Conservation (phyloP, 1,139 yeast species). For the Geotrichum klebahnii region DNA sequence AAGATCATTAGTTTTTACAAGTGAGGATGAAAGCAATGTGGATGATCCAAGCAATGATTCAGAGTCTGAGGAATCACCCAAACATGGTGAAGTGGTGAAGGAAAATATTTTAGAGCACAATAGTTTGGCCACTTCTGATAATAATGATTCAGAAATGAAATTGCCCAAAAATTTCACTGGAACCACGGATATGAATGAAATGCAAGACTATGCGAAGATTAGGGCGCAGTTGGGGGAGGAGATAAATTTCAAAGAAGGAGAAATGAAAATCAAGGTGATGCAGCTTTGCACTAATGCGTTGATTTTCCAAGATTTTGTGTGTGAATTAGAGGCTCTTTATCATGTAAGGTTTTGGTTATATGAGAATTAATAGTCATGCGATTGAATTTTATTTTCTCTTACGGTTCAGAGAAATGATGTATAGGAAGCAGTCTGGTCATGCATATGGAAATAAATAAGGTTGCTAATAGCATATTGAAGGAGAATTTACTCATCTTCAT, state of each 20-base stretch:
- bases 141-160: not conserved
- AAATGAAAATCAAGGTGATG: not conserved
- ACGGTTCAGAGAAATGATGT: not conserved
- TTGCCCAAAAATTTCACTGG: not conserved
- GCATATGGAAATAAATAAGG: no score
- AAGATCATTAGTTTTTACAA: not conserved
- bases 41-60: not conserved
- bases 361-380: slow-evolving; percentile 3
- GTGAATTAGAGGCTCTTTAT: slow-evolving; percentile 18
- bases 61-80: no score
- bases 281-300: slow-evolving; percentile 16
- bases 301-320: slow-evolving; percentile 19
- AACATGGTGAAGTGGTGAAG: no score
- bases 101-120: no score
- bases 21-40: not conserved
- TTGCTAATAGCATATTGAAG: no score
- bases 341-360: slow-evolving; percentile 16
- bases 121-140: no score
- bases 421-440: no score
- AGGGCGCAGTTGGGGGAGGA: not conserved
- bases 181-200: not conserved
- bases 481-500: no score
- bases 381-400: not conserved
- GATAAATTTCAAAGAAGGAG: not conserved
- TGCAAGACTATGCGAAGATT: not conserved